Percentiles rank a stretch among this genome's conserved stretches.
These are phyloP conservation scores for Geotrichum restrictum DNA, from an alignment of 1,139 yeast genomes.

Conservation along the genomic window DNA sequence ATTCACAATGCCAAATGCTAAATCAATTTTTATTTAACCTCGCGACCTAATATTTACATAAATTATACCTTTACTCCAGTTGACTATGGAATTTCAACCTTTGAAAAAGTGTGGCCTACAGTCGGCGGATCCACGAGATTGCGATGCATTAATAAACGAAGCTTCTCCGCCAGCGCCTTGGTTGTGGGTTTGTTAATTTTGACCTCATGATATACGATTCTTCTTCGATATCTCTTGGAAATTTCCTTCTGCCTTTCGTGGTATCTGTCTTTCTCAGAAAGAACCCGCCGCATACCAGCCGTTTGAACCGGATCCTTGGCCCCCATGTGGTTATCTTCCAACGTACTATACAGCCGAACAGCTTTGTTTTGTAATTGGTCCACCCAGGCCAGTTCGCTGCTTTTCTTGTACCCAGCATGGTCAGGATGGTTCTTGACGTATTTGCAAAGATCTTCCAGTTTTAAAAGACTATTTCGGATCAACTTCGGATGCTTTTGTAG, in stretches of 20 bases:
- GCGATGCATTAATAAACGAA: not conserved
- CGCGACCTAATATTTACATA: too few species aligned
- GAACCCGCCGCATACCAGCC: not conserved
- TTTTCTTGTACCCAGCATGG: not conserved
- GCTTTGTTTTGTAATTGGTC: not conserved
- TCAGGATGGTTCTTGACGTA: not conserved
- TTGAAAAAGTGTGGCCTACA: not conserved
- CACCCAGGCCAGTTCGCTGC: not conserved
- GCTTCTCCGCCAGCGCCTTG: not conserved
- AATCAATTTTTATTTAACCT: too few species aligned
- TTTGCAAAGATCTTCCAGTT: not conserved
- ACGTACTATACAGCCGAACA: not conserved
- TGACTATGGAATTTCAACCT: constrained; percentile 1
- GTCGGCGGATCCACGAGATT: not conserved
- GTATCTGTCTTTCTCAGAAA: not conserved
- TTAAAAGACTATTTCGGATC: not conserved
- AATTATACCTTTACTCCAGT: too few species aligned
- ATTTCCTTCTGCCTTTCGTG: constrained; percentile 13
- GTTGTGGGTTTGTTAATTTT: constrained; percentile 10
- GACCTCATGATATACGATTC: constrained; percentile 10
- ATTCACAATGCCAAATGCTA: too few species aligned
- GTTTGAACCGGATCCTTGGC: not conserved
- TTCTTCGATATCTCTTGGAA: constrained; percentile 3
- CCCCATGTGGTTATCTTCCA: too few species aligned
- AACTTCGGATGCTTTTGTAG: not conserved